Conservation (phyloP, 192 early-diverging fungal species). For the Piromyces sp. region DNA sequence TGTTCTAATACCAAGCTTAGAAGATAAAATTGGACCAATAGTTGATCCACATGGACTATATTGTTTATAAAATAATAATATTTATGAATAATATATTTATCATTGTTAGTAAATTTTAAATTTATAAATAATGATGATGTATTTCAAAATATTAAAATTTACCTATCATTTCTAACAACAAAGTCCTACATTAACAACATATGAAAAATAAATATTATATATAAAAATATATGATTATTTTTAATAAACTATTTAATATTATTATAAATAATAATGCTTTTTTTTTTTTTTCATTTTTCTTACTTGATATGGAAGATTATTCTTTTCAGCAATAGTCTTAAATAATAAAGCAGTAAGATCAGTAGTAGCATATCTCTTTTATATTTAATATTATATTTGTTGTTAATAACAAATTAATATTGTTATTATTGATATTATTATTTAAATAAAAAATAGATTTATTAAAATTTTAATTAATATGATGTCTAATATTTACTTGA, state of each 20-base stretch:
- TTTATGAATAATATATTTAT: no score
- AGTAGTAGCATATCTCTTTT: slow-evolving; percentile 49
- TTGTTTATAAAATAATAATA: no score
- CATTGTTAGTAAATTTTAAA: no score
- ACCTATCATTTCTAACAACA: slow-evolving; percentile 73
- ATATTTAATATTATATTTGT: no score
- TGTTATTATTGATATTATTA: no score
- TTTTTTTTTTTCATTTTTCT: no score
- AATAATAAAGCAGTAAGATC: slow-evolving; percentile 38
- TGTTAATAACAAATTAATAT: no score
- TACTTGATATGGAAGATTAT: slow-evolving; percentile 64
- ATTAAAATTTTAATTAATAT: slow-evolving; percentile 46
- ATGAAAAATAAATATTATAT: slow-evolving; percentile 37
- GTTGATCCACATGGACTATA: slow-evolving; percentile 73
- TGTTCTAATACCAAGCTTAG: slow-evolving; percentile 85
- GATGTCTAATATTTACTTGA: slow-evolving; percentile 33
- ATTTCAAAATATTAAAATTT: not conserved
- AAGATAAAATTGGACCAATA: slow-evolving; percentile 90
- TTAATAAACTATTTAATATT: no score
- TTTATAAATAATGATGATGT: no score
- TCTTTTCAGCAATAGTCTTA: slow-evolving; percentile 58
- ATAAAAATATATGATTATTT: slow-evolving; percentile 11
- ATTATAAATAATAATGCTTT: no score
- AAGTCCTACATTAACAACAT: slow-evolving; percentile 6
- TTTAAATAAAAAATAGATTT: no score